Conservation (phyloP, 2,329 filamentous ascomycete species). For the Colletotrichum trifolii region DNA sequence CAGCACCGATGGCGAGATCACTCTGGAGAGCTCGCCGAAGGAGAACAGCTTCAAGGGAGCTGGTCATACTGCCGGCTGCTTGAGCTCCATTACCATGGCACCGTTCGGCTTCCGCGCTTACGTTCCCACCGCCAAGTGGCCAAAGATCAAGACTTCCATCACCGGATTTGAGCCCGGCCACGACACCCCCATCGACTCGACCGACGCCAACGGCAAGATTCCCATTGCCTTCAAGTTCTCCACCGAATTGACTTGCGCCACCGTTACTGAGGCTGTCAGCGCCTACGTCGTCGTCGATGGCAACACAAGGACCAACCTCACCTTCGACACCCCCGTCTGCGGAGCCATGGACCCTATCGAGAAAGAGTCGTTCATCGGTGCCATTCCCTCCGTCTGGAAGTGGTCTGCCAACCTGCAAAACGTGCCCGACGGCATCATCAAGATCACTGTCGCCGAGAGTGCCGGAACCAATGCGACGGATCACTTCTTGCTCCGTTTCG, state of each 20-base stretch:
- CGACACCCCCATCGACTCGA: constrained; percentile 65
- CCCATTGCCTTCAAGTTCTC: constrained; percentile 68
- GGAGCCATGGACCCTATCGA: constrained; percentile 46
- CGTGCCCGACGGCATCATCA: constrained; percentile 71
- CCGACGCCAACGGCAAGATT: constrained; percentile 54
- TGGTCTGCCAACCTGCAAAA: constrained; percentile 63
- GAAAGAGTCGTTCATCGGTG: constrained; percentile 57
- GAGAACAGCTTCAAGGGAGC: constrained; percentile 60
- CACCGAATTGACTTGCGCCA: constrained; percentile 69
- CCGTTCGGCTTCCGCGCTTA: constrained; percentile 70
- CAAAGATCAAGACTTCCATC: constrained; percentile 59
- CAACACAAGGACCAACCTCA: constrained; percentile 55
- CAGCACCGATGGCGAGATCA: constrained; percentile 68
- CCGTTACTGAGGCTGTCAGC: constrained; percentile 59
- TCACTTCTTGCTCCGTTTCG: constrained; percentile 68
- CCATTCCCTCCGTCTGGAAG: constrained; percentile 64
- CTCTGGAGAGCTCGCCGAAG: constrained; percentile 57
- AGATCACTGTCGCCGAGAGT: constrained; percentile 66
- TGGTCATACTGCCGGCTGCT: constrained; percentile 63
- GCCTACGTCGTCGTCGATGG: constrained; percentile 64
- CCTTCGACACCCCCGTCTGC: constrained; percentile 58
- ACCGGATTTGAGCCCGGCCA: constrained; percentile 71
- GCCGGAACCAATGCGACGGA: constrained; percentile 65
- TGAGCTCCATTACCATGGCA: constrained; percentile 61
- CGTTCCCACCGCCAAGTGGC: constrained; percentile 53